Evolutionary conservation across 2,329 filamentous ascomycete genomes (phyloP), one percentile per base, ranked within the genome.

Genomic region (Epichloe scottii): DNA sequence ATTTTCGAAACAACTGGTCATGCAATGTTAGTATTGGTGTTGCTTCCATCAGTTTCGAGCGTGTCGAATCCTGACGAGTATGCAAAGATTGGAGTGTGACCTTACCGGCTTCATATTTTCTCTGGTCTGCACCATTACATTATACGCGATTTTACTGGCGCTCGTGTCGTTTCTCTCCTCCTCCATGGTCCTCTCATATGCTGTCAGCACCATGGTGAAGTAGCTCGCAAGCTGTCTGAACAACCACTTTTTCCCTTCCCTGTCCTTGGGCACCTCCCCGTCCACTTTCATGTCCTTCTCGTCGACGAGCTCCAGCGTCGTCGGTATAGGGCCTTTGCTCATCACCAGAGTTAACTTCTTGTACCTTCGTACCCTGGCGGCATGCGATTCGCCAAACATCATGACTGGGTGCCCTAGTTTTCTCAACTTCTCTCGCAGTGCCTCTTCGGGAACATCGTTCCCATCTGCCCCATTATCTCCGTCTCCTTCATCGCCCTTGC

Each of bases 151-250:
- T 61, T 88, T 89, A 60, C 90, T 89, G 19, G 87, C 82, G 57
- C 83, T 85, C 30, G 87, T 90, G 50, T 81, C 76, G 30, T 67
- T 66, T 59, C 68, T 71, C 62, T 78, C 71, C 54, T 83, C 79
- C 59, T 86, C 79, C 60, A 98, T 78, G 5, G 90, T 89, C 40
- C 71, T 64, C 59, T 90, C 81, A 85, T 94, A 98, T 66, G 94
- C 91, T 43, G 76, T 79, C 52, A 98, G 73, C n/a, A 98, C 81
- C 82, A 98, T 89, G 49, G 87, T 94, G 71, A 98, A 97, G 72
- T 96, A 98, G 46, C 87, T 93, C 19, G 87, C 87, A 51, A 98
- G 75, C 67, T 98, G 91, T 11, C 91, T 78, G 71, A 85, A 91
- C 40, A 98, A 72, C 67, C 85, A 89, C 43, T 77, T 71, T 44